Conservation (phyloP, 352 stramenopile species). For the Salisapilia sapeloensis region DNA sequence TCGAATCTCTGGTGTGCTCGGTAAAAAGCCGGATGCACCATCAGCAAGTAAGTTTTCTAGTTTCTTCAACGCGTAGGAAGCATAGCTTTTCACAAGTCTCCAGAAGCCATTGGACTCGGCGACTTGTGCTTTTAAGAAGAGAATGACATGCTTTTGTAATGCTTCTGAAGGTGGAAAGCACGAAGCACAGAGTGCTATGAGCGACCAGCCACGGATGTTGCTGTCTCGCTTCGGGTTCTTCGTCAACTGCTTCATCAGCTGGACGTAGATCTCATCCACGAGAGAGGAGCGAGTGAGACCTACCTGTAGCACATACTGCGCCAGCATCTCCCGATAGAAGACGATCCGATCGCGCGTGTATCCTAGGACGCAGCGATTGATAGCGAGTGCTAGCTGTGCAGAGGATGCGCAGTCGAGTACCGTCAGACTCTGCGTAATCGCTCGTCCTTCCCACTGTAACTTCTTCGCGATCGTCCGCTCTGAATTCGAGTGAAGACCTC, state of each 20-base stretch:
- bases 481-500: conserved; percentile 30
- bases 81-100: conserved; percentile 74
- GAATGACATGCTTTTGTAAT: conserved; percentile 81
- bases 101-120: conserved; percentile 56
- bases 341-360: conserved; percentile 92
- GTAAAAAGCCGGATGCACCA: conserved; percentile 86
- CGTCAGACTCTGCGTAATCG: conserved; percentile 38
- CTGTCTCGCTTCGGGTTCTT: conserved; percentile 86
- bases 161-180: conserved; percentile 81
- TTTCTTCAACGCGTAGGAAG: conserved; percentile 82
- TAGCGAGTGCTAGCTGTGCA: conserved; percentile 47
- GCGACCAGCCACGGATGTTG: conserved; percentile 82
- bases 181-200: conserved; percentile 86
- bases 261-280: conserved; percentile 88
- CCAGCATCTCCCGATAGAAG: conserved; percentile 87
- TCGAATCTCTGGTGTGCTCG: conserved; percentile 85
- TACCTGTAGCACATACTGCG: conserved; percentile 87
- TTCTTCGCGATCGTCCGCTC: conserved; percentile 25
- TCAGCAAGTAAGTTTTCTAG: conserved; percentile 81
- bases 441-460: conserved; percentile 43
- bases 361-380: conserved; percentile 87
- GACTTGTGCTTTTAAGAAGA: conserved; percentile 81
- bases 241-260: conserved; percentile 88
- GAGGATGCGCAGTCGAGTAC: conserved; percentile 22
- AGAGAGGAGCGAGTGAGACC: conserved; percentile 73